Evolutionary conservation across 257 asterid genomes (phyloP).

Genomic region (Fraxinus pennsylvanica): DNA sequence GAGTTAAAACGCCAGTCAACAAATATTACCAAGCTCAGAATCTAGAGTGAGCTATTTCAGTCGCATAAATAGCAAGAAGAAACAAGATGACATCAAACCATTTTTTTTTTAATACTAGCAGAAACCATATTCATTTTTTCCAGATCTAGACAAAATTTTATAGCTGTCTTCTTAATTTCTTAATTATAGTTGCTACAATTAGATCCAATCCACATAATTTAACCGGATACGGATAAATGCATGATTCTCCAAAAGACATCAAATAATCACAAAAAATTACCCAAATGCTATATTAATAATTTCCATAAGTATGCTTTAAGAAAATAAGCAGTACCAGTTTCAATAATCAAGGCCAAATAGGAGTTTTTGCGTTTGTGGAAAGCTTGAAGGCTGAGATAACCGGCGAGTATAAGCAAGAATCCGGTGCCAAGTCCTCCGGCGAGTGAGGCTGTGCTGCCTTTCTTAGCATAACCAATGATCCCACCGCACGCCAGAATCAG

Average conservation of each 20-base stretch:
- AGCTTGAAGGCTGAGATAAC: constrained; percentile 89
- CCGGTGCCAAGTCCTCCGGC: constrained; percentile 89
- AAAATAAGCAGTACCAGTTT: constrained; percentile 60
- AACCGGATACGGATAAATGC: too few species aligned
- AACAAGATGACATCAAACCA: too few species aligned
- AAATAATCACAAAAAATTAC: neutral
- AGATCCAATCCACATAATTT: too few species aligned
- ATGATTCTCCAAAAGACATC: constrained; percentile 1
- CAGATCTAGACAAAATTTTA: too few species aligned
- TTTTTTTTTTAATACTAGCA: too few species aligned
- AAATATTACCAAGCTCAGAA: too few species aligned
- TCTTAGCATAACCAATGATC: constrained; percentile 70
- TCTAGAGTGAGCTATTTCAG: too few species aligned
- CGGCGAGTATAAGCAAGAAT: constrained; percentile 71
- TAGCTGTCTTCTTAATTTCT: too few species aligned
- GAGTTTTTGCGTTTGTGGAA: constrained; percentile 81
- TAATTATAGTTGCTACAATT: too few species aligned
- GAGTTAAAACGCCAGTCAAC: too few species aligned
- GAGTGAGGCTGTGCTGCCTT: constrained; percentile 82
- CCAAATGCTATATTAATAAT: neutral
- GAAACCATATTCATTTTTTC: too few species aligned
- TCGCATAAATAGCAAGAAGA: too few species aligned
- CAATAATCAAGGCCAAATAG: constrained; percentile 64
- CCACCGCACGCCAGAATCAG: constrained; percentile 75
- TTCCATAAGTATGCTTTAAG: neutral